Evolutionary conservation across 495 filamentous ascomycete genomes (phyloP), one percentile per base, ranked within the genome.

Genomic region (Achaetomiella virescens): DNA sequence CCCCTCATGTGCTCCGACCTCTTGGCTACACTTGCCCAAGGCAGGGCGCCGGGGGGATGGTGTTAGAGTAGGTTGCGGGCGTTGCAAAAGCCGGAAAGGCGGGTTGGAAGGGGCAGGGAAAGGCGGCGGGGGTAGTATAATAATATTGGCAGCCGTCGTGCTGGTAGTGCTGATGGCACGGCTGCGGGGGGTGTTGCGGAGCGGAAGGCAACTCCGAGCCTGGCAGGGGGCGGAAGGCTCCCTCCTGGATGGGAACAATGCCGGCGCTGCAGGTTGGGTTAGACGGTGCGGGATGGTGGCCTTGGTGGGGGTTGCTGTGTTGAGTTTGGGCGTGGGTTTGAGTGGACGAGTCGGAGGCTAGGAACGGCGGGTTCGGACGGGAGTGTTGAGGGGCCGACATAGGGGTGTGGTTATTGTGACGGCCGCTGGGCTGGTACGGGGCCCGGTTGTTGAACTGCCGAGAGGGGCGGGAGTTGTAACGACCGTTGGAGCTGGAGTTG

Each of bases 31-130:
- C 27, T 38, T 15, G 10, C 22, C 59, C 51, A 61, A 46, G 51
- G 44, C 25, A 18, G 40, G 7, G 54, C 51, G 21, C 55, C 51
- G 7, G 4, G 6, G 56, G 61, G 40, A 55, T 52, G 33, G 58
- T 47, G 52, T 60, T 45, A 21, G 52, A 42, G 47, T 47, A 60
- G 12, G 52, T 60, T 6, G 38, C 41, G 2, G 21, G 3, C 0
- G 52, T 60, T 0, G 52, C 48, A 48, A 44, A 55, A 20, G 41
- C 25, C 2, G 60, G 55, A 40, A 48, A 17, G 24, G 47, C 51
- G 11, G 49, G 29, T 24, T 10, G 17, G 38, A 17, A 20, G 35
- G 12, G 38, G 49, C 14, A 6, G 37, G 22, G 6, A n/a, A 11
- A 18, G 51, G 42, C 1, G 20, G 27, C 17, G n/a, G 33, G 20